A percentile compares a stretch with the other conserved stretches of the same genome.
phyloP scores from a whole-genome alignment of 768 basidiomycete species.

The Mycena pura region DNA sequence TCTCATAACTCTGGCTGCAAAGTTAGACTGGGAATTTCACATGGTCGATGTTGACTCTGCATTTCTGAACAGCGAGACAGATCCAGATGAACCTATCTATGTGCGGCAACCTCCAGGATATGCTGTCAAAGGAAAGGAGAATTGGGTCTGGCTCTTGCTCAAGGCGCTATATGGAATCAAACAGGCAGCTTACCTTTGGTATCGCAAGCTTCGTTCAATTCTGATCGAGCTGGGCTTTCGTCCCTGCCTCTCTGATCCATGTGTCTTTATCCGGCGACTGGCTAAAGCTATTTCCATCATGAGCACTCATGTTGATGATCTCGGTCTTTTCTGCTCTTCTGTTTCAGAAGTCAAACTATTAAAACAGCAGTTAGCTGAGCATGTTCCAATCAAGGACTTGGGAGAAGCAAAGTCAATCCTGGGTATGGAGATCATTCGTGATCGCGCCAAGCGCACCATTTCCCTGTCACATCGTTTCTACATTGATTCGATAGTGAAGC shows the following conservation, averaged over 20 bases:
- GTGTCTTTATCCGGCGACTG: constrained; percentile 26
- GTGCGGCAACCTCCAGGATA: constrained; percentile 40
- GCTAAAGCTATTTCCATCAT: constrained; percentile 21
- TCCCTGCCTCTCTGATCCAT: constrained; percentile 22
- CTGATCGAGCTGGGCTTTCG: constrained; percentile 31
- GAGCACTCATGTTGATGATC: constrained; percentile 36
- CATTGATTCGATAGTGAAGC: constrained; percentile 22
- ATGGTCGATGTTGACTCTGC: constrained; percentile 41
- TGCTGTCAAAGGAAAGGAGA: neutral
- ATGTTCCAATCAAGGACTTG: constrained; percentile 27
- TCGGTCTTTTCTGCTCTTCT: constrained; percentile 23
- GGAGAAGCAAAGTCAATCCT: constrained; percentile 29
- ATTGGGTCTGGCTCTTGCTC: constrained; percentile 29
- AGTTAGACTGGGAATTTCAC: constrained; percentile 35
- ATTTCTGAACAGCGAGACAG: constrained; percentile 38
- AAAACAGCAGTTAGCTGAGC: constrained; percentile 18
- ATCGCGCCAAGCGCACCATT: constrained; percentile 20
- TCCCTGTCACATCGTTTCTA: constrained; percentile 27
- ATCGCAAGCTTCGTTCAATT: constrained; percentile 29
- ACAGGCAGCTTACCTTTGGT: constrained; percentile 43
- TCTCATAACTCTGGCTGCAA: constrained; percentile 36
- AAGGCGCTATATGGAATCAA: constrained; percentile 46
- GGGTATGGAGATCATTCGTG: constrained; percentile 27
- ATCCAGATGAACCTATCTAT: constrained; percentile 37
- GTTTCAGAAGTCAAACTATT: constrained; percentile 8